phyloP scores from a whole-genome alignment of 257 asterid genomes.

The Osmanthus fragrans region DNA sequence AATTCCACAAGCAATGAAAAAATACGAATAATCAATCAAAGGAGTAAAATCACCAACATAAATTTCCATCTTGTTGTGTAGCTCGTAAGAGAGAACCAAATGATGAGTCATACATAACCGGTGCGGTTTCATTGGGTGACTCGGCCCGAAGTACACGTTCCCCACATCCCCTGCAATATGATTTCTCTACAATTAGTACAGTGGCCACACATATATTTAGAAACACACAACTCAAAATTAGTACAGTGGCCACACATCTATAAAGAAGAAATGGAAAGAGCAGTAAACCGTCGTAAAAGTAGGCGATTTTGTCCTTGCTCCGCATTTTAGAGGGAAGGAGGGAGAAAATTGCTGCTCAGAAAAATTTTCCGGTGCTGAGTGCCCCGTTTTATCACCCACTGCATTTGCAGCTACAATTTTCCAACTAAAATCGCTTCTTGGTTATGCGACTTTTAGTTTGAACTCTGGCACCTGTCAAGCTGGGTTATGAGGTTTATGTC shows the following conservation, averaged over 20 bases:
- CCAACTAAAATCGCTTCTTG: background rate
- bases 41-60: slow-evolving; percentile 54
- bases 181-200: slow-evolving; percentile 24
- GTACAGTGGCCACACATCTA: too few species aligned
- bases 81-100: slow-evolving; percentile 86
- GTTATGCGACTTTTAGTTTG: background rate
- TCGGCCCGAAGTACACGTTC: slow-evolving; percentile 91
- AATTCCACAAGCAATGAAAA: background rate
- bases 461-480: too few species aligned
- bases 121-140: slow-evolving; percentile 99
- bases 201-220: slow-evolving; percentile 8
- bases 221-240: too few species aligned
- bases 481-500: too few species aligned
- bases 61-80: slow-evolving; percentile 95
- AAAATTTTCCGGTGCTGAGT: background rate
- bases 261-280: background rate
- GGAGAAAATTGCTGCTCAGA: background rate
- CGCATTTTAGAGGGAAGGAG: slow-evolving; percentile 52
- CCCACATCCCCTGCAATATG: slow-evolving; percentile 91
- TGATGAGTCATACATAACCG: slow-evolving; percentile 98
- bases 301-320: slow-evolving; percentile 84
- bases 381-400: background rate
- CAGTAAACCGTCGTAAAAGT: slow-evolving; percentile 78
- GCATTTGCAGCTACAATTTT: background rate
- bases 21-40: background rate